Evolutionary conservation across 1,284 basidiomycete species (phyloP), one percentile per base, ranked within the genome.

Genomic region (Melampsora larici-populina): DNA sequence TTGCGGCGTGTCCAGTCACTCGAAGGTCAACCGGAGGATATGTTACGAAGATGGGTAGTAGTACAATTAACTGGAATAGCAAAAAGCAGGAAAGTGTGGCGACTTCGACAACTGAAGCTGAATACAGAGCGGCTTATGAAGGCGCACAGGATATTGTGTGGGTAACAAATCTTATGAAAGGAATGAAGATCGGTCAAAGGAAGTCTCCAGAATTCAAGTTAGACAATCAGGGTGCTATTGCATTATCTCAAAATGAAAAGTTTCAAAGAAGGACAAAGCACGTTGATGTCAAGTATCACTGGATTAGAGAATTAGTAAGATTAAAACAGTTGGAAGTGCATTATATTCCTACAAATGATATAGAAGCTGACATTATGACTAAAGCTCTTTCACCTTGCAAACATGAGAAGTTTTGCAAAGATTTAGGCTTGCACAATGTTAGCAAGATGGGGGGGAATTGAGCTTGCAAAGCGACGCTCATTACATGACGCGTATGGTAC

Each of bases 251-350:
- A 8, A 84, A 86, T 71, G 81, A 84, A 0, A 80, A 82, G 2
- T 79, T 77, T 6, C 83, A 86, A 60, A 62, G 80, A 0, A 79
- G 82, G 0, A 81, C 82, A 17, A 87, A 87, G 79, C 87, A 88
- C 76, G 86, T 88, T 62, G 83, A 86, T 62, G 81, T 87, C 21
- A 78, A 79, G 0, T 81, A 85, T 70, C 86, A 87, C 70, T 85
- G 82, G 51, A 81, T 87, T 15, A 82, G 85, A 0, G 84, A 87
- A 60, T 70, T 70, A 0, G 83, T 87, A n/a, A n/a, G n/a, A n/a
- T n/a, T n/a, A n/a, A n/a, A n/a, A n/a, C 80, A 81, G 1, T 71
- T 83, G 0, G 21, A 73, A 0, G 55, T 86, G 7, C 21, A 77
- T 0, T 84, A 85, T 65, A 79, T 84, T 43, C 76, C 81, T 0